Percentiles rank a stretch among this genome's conserved stretches.
Conservation (phyloP, 2,329 filamentous ascomycete species). For the Talaromyces sp. region DNA sequence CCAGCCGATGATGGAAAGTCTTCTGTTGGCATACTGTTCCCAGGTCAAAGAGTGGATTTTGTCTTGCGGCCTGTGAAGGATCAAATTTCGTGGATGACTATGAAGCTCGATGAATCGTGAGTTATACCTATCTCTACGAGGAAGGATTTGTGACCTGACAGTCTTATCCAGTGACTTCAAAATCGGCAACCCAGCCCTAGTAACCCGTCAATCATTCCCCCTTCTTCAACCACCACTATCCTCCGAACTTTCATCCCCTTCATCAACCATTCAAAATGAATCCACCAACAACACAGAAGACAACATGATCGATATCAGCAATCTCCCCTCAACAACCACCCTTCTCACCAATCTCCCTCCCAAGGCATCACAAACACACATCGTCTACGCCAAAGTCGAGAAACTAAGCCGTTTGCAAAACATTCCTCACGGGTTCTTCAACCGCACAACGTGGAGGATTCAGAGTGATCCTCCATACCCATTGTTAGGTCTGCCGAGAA, state of each 20-base stretch:
- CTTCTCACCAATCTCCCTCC: slow-evolving; percentile 31
- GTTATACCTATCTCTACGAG: slow-evolving; percentile 10
- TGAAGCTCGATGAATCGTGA: slow-evolving; percentile 42
- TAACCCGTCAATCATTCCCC: slow-evolving; percentile 39
- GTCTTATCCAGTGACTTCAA: slow-evolving; percentile 41
- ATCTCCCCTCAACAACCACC: slow-evolving; percentile 28
- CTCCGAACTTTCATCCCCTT: not conserved
- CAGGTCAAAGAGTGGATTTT: slow-evolving; percentile 49
- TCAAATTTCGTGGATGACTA: slow-evolving; percentile 28
- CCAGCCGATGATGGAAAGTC: slow-evolving; percentile 25
- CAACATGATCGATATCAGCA: slow-evolving; percentile 29
- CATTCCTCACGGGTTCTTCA: slow-evolving; percentile 49
- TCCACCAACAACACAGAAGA: slow-evolving; percentile 2
- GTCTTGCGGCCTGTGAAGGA: slow-evolving; percentile 28
- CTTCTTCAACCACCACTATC: slow-evolving; percentile 23
- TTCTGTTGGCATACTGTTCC: slow-evolving; percentile 44
- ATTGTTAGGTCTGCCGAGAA: slow-evolving; percentile 36
- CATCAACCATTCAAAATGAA: not conserved
- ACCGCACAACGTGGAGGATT: slow-evolving; percentile 47
- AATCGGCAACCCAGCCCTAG: slow-evolving; percentile 46
- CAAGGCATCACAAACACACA: slow-evolving; percentile 40
- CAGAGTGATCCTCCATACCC: slow-evolving; percentile 37
- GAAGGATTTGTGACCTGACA: slow-evolving; percentile 12
- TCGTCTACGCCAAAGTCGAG: slow-evolving; percentile 50
- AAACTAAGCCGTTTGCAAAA: slow-evolving; percentile 46